A percentile compares a stretch with the other conserved stretches of the same genome.
Conservation (phyloP, 1,284 basidiomycete genomes). For the Xanthoconium separans region DNA sequence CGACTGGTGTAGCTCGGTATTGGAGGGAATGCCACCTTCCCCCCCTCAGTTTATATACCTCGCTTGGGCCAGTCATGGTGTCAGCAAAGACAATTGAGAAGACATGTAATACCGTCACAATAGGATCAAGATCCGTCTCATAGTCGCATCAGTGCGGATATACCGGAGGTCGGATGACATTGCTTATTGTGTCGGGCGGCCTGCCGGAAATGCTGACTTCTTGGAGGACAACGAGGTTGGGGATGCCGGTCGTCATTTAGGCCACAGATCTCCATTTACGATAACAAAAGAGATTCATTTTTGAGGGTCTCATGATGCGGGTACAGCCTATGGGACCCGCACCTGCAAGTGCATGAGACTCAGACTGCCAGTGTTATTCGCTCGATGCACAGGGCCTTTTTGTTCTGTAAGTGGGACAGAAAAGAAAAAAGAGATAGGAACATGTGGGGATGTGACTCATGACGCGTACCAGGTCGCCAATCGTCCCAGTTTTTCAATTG, state of each 20-base stretch:
- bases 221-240: not conserved
- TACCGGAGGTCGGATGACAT: not conserved
- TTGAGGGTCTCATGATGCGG: not conserved
- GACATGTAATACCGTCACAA: slow-evolving; percentile 1
- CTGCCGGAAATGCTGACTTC: not conserved
- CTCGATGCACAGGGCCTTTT: too few species aligned
- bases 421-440: not conserved
- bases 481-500: slow-evolving; percentile 15
- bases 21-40: not conserved
- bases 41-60: slow-evolving; percentile 22
- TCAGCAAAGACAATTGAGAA: slow-evolving; percentile 19
- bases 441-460: not conserved
- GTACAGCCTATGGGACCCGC: not conserved
- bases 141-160: slow-evolving; percentile 3
- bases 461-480: too few species aligned
- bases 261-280: not conserved
- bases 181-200: slow-evolving; percentile 1
- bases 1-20: not conserved
- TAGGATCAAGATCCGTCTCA: not conserved
- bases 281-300: slow-evolving; percentile 2
- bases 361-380: too few species aligned
- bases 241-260: not conserved
- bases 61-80: not conserved
- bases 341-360: too few species aligned
- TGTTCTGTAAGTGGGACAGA: not conserved